Conservation (phyloP, 106 monocot species). For the Hemerocallis citrina region DNA sequence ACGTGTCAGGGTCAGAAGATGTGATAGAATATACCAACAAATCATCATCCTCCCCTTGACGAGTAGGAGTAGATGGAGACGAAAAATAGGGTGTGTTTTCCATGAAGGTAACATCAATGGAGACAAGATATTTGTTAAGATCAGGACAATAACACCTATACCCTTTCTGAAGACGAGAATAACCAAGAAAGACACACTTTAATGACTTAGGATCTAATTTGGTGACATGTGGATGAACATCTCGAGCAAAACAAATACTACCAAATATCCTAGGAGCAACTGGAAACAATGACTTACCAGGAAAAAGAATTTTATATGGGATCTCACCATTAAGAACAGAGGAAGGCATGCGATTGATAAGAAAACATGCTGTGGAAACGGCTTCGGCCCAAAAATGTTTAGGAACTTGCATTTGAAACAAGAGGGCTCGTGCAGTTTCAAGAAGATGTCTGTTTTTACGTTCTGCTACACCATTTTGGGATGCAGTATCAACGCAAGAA, state of each 20-base stretch:
- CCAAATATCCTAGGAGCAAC: neutral
- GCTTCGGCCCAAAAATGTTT: too few relatives aligned
- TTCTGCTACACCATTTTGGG: neutral
- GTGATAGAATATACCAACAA: neutral
- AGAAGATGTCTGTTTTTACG: too few relatives aligned
- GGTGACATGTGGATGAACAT: neutral
- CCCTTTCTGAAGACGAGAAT: too few relatives aligned
- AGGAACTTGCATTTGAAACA: too few relatives aligned
- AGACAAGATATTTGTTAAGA: neutral
- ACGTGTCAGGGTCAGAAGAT: too few relatives aligned
- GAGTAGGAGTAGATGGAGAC: too few relatives aligned
- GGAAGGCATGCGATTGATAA: neutral
- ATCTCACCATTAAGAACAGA: neutral
- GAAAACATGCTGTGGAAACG: neutral
- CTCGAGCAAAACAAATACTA: neutral
- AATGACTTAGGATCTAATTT: slow-evolving; percentile 1
- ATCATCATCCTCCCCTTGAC: too few relatives aligned
- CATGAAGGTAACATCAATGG: neutral
- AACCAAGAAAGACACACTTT: neutral
- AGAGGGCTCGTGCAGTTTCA: too few relatives aligned
- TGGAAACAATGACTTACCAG: neutral
- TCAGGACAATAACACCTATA: too few relatives aligned
- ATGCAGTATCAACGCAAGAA: neutral
- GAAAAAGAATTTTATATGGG: too few relatives aligned
- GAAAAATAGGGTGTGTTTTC: neutral